Evolutionary conservation across 495 filamentous ascomycete genomes (phyloP).

Genomic region (Penicillium herquei): DNA sequence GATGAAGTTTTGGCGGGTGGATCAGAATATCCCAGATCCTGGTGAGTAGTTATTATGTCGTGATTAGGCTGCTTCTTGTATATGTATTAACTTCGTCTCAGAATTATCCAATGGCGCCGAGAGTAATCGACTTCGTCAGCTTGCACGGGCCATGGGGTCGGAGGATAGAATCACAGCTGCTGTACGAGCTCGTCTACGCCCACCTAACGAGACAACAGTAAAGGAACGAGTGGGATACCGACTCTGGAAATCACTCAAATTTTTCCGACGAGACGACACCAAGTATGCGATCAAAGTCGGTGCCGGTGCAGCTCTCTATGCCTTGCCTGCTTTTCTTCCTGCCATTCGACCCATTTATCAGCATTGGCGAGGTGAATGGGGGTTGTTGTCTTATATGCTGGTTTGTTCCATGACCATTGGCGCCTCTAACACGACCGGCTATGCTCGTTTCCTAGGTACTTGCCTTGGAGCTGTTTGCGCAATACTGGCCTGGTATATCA

Average conservation of each 20-base stretch:
- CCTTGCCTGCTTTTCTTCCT: slow-evolving; percentile 79
- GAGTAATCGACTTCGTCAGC: not conserved
- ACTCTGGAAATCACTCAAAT: slow-evolving; percentile 56
- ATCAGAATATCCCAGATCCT: slow-evolving; percentile 20
- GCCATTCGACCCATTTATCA: slow-evolving; percentile 74
- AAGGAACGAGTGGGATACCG: slow-evolving; percentile 46
- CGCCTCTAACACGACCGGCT: slow-evolving; percentile 87
- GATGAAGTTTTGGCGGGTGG: slow-evolving; percentile 71
- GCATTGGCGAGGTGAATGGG: slow-evolving; percentile 96
- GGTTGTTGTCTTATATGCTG: slow-evolving; percentile 93
- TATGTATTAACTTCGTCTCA: not conserved
- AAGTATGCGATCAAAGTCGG: slow-evolving; percentile 92
- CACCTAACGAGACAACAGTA: slow-evolving; percentile 13
- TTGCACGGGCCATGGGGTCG: slow-evolving; percentile 5
- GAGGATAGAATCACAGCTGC: slow-evolving; percentile 9
- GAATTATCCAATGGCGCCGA: slow-evolving; percentile 1
- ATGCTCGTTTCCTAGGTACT: slow-evolving; percentile 84
- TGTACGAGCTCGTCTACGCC: slow-evolving; percentile 1
- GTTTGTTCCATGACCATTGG: slow-evolving; percentile 98
- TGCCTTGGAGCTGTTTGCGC: slow-evolving; percentile 76
- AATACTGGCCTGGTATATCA: slow-evolving; percentile 71
- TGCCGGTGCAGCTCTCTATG: slow-evolving; percentile 80
- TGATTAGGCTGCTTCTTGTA: too few relatives aligned
- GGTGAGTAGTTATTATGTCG: not conserved
- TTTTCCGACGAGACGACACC: slow-evolving; percentile 65